Evolutionary conservation across 768 basidiomycete genomes (phyloP), one percentile per base, ranked within the genome.

Genomic region (Termitomyces heimii): DNA sequence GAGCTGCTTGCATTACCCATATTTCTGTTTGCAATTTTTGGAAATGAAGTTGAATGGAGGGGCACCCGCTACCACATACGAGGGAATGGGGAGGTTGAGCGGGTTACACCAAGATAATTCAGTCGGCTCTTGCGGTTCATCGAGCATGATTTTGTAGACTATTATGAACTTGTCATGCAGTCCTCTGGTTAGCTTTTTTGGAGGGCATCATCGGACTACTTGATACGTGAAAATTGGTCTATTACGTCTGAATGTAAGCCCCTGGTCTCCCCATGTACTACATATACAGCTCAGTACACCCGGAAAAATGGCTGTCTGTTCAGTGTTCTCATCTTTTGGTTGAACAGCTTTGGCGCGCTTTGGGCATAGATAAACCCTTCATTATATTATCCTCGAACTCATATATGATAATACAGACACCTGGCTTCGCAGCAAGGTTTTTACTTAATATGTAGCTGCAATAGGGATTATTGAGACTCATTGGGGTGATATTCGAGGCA

Each of bases 1-100:
- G 97, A 99, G 72, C 13, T 86, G 40, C 69, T 95, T 57, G 87
- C 96, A 4, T 74, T 98, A 22, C 97, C 97, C 0, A 92, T 98
- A 56, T 99, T 86, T 83, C 49, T 88, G 7, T 75, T 87, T 60
- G 96, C 91, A 6, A 82, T 99, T 40, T 71, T 86, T 50, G 94
- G 95, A 29, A 78, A 84, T 67, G 83, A 85, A 56, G 92, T 99
- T 32, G 76, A 78, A 0, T 99, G 97, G 97, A 80, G 97, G 66
- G 96, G 95, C 0, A 78, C 73, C 65, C 79, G 69, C 61, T 99
- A 98, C 71, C 77, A 78, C 60, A 81, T 98, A 45, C 69, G 86
- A 58, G 72, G 71, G 35, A 88, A 92, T 63, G 94, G 95, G 46
- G 86, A 88, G 68, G 86, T 84, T 7, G 73, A 69, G 40, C 64